Evolutionary conservation across 2,329 filamentous ascomycete species (phyloP).

Genomic region (Verticillium klebahnii): DNA sequence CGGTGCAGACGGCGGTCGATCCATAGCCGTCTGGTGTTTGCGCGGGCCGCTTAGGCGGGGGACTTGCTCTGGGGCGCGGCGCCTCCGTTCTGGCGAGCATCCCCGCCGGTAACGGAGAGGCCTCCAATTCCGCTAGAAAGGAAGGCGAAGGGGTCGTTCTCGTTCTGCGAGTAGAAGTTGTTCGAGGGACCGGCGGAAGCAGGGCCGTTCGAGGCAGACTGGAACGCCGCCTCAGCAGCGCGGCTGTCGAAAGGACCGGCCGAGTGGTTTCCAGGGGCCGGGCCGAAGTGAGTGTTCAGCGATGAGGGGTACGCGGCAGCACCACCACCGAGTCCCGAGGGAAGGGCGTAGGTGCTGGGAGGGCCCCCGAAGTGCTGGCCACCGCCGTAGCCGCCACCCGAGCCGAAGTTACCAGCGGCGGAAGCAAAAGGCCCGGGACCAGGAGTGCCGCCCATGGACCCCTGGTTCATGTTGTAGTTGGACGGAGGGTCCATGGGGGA

Average conservation of each 20-base stretch:
- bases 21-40: constrained; percentile 11
- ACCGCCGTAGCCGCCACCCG: constrained; percentile 47
- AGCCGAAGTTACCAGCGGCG: constrained; percentile 56
- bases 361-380: constrained; percentile 71
- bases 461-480: constrained; percentile 79
- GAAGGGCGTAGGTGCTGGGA: constrained; percentile 83
- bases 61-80: constrained; percentile 55
- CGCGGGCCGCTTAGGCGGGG: constrained; percentile 41
- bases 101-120: constrained; percentile 64
- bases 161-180: constrained; percentile 61
- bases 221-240: constrained; percentile 90
- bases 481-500: constrained; percentile 84
- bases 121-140: constrained; percentile 68
- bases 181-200: constrained; percentile 71
- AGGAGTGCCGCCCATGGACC: constrained; percentile 79
- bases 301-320: constrained; percentile 75
- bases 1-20: background rate
- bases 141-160: constrained; percentile 77
- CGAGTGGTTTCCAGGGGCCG: constrained; percentile 72
- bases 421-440: constrained; percentile 74
- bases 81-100: constrained; percentile 59
- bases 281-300: constrained; percentile 76
- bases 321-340: constrained; percentile 74
- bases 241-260: constrained; percentile 89
- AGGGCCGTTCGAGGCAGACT: constrained; percentile 77